A percentile compares a stretch with the other conserved stretches of the same genome.
phyloP scores from a whole-genome alignment of 192 early-diverging fungal species.

The Chytriomyces hyalinus region DNA sequence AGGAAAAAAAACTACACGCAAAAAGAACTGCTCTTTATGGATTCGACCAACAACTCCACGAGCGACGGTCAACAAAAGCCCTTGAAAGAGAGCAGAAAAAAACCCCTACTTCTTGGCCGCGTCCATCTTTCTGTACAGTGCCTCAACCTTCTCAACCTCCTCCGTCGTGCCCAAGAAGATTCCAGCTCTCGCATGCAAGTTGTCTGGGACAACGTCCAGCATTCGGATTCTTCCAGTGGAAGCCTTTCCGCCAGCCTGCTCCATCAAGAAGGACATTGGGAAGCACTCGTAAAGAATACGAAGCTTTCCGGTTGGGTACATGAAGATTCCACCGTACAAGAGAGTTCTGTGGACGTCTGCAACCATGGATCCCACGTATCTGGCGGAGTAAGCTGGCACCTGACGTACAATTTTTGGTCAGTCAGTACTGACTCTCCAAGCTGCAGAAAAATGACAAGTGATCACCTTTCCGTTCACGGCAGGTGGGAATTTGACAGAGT shows the following conservation, averaged over 20 bases:
- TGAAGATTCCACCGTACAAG: slow-evolving; percentile 87
- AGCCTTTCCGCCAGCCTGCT: slow-evolving; percentile 95
- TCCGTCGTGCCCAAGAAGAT: slow-evolving; percentile 90
- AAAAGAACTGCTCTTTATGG: too few relatives aligned
- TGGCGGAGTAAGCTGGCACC: slow-evolving; percentile 82
- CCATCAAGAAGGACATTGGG: slow-evolving; percentile 95
- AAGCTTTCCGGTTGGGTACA: slow-evolving; percentile 92
- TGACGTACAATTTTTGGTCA: too few relatives aligned
- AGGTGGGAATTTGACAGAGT: slow-evolving; percentile 86
- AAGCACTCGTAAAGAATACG: slow-evolving; percentile 97
- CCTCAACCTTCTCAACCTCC: slow-evolving; percentile 88
- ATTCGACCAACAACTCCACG: too few relatives aligned
- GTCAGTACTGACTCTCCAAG: too few relatives aligned
- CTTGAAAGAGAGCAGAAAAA: background rate
- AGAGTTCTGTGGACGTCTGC: slow-evolving; percentile 79
- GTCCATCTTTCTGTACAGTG: slow-evolving; percentile 62
- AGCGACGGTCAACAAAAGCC: background rate
- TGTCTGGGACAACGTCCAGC: slow-evolving; percentile 83
- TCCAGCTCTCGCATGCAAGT: slow-evolving; percentile 87
- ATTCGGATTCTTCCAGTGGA: slow-evolving; percentile 80
- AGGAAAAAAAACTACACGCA: too few relatives aligned
- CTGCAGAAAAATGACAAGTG: too few relatives aligned
- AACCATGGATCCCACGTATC: slow-evolving; percentile 99
- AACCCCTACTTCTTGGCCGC: background rate
- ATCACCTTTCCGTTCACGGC: slow-evolving; percentile 59